Conservation (phyloP, 2,329 filamentous ascomycete genomes). For the Hymenoscyphus repandus region DNA sequence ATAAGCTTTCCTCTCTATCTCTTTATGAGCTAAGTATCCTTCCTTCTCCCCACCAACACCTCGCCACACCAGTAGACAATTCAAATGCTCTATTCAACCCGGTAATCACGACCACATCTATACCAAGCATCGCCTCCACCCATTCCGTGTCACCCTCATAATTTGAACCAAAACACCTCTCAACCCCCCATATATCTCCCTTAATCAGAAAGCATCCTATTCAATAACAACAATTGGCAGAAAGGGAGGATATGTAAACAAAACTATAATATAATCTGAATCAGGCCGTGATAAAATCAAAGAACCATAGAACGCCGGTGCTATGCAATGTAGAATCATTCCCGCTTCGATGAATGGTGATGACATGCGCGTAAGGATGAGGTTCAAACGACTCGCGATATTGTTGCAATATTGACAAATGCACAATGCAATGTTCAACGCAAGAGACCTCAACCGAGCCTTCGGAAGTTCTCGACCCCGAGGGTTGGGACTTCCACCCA, state of each 20-base stretch:
- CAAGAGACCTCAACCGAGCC: slow-evolving; percentile 15
- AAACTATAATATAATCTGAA: not conserved
- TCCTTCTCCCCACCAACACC: too few relatives aligned
- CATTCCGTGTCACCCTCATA: too few relatives aligned
- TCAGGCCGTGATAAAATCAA: not conserved
- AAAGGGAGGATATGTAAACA: not conserved
- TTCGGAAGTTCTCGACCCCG: slow-evolving; percentile 57
- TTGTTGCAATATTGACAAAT: not conserved
- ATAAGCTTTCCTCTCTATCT: too few relatives aligned
- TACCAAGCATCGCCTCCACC: too few relatives aligned
- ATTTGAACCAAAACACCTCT: too few relatives aligned
- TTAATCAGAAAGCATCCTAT: too few relatives aligned
- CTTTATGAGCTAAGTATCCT: too few relatives aligned
- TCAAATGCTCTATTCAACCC: too few relatives aligned
- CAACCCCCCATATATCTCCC: too few relatives aligned
- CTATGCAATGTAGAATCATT: not conserved
- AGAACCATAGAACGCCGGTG: not conserved
- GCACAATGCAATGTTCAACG: not conserved
- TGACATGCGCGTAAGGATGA: not conserved
- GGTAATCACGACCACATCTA: too few relatives aligned
- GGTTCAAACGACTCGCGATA: not conserved
- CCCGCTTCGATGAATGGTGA: not conserved
- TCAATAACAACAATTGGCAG: too few relatives aligned
- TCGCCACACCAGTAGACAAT: too few relatives aligned
- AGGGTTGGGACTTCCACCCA: slow-evolving; percentile 66